phyloP scores from a whole-genome alignment of 768 basidiomycete species.

The Flagelloscypha sp. region DNA sequence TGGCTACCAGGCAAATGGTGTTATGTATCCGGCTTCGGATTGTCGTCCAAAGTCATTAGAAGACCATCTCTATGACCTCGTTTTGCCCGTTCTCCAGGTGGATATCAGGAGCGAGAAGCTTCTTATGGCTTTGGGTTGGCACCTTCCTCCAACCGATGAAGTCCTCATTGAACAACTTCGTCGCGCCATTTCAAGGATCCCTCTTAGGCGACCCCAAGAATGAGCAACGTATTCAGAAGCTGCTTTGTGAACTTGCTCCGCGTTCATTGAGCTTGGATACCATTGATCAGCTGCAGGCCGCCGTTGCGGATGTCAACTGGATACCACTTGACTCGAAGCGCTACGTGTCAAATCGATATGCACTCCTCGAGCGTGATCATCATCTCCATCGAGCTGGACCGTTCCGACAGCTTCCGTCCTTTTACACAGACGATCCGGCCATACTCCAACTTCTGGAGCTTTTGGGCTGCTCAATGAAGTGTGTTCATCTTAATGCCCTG shows the following conservation, averaged over 20 bases:
- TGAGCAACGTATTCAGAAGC: too few relatives aligned
- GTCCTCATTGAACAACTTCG: slow-evolving; percentile 7
- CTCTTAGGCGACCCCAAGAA: not conserved
- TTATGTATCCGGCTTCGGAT: slow-evolving; percentile 2
- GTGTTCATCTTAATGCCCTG: slow-evolving; percentile 16
- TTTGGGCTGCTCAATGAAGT: slow-evolving; percentile 19
- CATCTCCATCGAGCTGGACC: slow-evolving; percentile 5
- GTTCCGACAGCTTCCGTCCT: slow-evolving; percentile 7
- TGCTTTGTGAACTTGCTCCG: slow-evolving; percentile 9
- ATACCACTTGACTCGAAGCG: slow-evolving; percentile 8
- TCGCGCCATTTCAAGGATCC: slow-evolving; percentile 4
- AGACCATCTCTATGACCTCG: slow-evolving; percentile 9
- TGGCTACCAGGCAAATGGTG: too few relatives aligned
- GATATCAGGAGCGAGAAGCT: slow-evolving; percentile 4
- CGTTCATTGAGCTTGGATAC: slow-evolving; percentile 5
- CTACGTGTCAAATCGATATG: not conserved
- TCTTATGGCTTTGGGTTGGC: slow-evolving; percentile 8
- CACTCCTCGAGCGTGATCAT: slow-evolving; percentile 3
- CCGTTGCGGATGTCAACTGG: slow-evolving; percentile 5
- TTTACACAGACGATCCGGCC: slow-evolving; percentile 2
- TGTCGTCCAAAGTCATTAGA: slow-evolving; percentile 5
- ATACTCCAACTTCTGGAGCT: too few relatives aligned
- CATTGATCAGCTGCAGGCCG: slow-evolving; percentile 3
- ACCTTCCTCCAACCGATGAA: slow-evolving; percentile 1
- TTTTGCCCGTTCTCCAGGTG: slow-evolving; percentile 3